Percentiles rank a stretch among this genome's conserved stretches.
phyloP scores from a whole-genome alignment of 208 protist species.

The Trypanosoma avium region DNA sequence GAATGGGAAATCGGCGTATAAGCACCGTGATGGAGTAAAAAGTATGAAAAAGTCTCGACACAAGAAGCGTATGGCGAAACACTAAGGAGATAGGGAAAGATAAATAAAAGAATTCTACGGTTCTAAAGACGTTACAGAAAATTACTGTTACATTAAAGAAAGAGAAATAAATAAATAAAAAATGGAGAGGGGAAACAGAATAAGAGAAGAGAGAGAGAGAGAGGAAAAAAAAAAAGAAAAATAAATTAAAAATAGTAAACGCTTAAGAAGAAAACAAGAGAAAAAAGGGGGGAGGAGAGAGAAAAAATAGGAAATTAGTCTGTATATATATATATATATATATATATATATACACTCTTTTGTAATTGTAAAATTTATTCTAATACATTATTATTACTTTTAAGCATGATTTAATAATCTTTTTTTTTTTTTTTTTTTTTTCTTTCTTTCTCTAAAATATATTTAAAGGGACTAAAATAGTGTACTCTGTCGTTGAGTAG shows the following conservation, averaged over 20 bases:
- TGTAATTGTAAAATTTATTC: conserved; percentile 11
- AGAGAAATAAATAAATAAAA: too few species aligned
- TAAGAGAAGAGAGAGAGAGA: too few species aligned
- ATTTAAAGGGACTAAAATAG: neutral
- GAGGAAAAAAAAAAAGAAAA: neutral
- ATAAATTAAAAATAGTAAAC: neutral
- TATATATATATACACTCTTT: conserved; percentile 2
- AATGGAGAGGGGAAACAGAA: too few species aligned
- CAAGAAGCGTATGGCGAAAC: conserved; percentile 56
- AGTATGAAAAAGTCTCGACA: conserved; percentile 78
- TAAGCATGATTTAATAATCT: neutral
- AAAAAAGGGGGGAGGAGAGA: neutral
- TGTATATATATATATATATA: neutral
- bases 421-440: conserved; percentile 11
- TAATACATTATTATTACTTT: neutral
- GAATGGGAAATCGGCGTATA: conserved; percentile 52
- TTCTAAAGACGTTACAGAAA: too few species aligned
- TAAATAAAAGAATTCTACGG: too few species aligned
- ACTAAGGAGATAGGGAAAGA: conserved; percentile 39
- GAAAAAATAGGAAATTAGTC: conserved; percentile 2
- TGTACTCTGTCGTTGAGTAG: conserved; percentile 1
- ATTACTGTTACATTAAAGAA: too few species aligned
- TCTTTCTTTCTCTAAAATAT: conserved; percentile 4
- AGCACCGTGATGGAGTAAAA: conserved; percentile 55
- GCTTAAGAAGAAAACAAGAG: conserved; percentile 13